Base-by-base conservation (phyloP, 2,329 filamentous ascomycete species). In the Trichoderma atroviride region DNA sequence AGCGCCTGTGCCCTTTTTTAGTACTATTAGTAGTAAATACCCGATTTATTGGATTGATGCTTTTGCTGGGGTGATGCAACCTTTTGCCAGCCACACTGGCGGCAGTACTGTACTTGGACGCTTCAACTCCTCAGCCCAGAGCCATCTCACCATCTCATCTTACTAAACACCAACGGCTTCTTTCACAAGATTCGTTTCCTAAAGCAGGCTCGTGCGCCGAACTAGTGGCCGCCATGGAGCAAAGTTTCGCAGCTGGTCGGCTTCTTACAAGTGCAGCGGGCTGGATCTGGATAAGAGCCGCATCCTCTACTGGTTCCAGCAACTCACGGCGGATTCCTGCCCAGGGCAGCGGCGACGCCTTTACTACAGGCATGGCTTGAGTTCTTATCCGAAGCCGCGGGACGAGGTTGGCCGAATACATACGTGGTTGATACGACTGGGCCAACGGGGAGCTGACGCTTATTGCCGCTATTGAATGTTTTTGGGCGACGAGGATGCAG, bases 161-260 rank as follows among this genome's bases (percentile, higher is more conserved):
- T 37, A 63, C 59, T 62, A 7, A 35, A 50, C 35, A 19, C 29
- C 62, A 64, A 14, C 35, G 33, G 50, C 50, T 7, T 56, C 22
- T 14, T 31, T 31, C 35, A 33, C 22, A 53, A 31, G 47, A 47
- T 57, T 62, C 56, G 29, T 47, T 27, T 55, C 65, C 56, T 43
- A 53, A 68, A 50, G 31, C 56, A 66, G 63, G 37, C 55, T 66
- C 55, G 63, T 35, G 63, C 55, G 55, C 35, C 55, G n/a, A 52
- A 53, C 63, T 66, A 58, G 37, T 24, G 22, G 63, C 63, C 63
- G 55, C 63, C 63, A 66, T 66, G 55, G 53, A 66, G 29, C 22
- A 24, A 40, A 66, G 53, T 56, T 57, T 66, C 9, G 10, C 53
- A 59, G 35, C 43, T 29, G 7, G 53, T 37, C 55, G 24, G n/a